phyloP scores from a whole-genome alignment of 495 filamentous ascomycete genomes.

The Evernia prunastri region DNA sequence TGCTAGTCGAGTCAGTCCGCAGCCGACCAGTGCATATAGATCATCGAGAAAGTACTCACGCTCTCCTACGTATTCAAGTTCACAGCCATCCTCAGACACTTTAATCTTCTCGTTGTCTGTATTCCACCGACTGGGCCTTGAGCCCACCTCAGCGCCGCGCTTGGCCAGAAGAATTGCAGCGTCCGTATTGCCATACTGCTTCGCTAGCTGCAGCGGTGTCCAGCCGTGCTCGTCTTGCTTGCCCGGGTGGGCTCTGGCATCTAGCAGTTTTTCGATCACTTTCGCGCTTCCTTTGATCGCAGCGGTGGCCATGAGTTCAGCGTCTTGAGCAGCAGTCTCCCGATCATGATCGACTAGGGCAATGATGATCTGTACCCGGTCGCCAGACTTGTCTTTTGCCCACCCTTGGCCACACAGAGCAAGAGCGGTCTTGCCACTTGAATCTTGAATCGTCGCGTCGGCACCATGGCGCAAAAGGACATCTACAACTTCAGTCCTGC shows the following conservation, averaged over 20 bases:
- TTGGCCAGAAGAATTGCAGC: conserved; percentile 3
- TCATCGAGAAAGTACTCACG: not conserved
- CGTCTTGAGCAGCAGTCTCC: not conserved
- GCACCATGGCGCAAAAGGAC: not conserved
- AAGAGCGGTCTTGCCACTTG: conserved; percentile 4
- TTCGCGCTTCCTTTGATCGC: conserved; percentile 11
- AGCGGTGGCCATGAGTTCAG: conserved; percentile 6
- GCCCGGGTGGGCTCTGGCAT: conserved; percentile 5
- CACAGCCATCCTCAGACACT: conserved; percentile 2
- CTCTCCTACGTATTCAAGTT: conserved; percentile 8
- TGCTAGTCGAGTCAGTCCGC: not conserved
- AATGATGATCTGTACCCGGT: not conserved
- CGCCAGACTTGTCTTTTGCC: conserved; percentile 9
- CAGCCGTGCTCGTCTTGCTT: conserved; percentile 12
- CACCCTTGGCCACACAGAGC: conserved; percentile 7
- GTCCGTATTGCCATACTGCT: conserved; percentile 9
- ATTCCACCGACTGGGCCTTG: not conserved
- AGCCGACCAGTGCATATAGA: not conserved
- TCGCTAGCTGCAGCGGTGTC: conserved; percentile 9
- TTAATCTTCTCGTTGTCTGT: conserved; percentile 4
- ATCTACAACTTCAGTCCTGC: conserved; percentile 5
- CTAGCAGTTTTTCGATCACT: conserved; percentile 8
- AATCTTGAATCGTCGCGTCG: conserved; percentile 5
- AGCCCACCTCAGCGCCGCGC: conserved; percentile 9
- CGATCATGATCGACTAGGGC: conserved; percentile 4